Evolutionary conservation across 257 asterid genomes (phyloP).

Genomic region (Scutellaria galericulata): DNA sequence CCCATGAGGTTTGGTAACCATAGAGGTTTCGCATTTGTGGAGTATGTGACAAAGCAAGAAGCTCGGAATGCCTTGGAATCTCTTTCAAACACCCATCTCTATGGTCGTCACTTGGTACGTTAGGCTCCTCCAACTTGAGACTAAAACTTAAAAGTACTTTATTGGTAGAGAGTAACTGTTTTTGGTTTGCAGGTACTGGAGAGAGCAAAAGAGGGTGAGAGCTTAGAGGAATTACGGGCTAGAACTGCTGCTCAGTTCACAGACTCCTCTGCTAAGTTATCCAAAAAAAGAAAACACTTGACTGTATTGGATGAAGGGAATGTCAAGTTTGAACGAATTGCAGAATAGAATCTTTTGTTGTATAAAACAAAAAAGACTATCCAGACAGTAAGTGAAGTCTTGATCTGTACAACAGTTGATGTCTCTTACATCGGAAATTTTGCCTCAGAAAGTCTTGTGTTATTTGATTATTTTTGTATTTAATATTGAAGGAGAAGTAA

Average conservation of each 20-base stretch:
- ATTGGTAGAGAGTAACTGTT: constrained; percentile 13
- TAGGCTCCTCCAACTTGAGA: neutral
- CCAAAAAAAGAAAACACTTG: constrained; percentile 69
- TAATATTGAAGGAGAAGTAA: neutral
- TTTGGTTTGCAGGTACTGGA: constrained; percentile 72
- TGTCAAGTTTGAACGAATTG: constrained; percentile 57
- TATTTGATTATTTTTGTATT: neutral
- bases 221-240: constrained; percentile 83
- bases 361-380: no score
- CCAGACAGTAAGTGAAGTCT: no score
- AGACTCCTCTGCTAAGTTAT: constrained; percentile 55
- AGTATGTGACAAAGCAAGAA: constrained; percentile 88
- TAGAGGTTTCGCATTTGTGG: constrained; percentile 94
- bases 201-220: constrained; percentile 95
- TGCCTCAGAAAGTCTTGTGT: neutral
- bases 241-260: constrained; percentile 83
- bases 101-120: constrained; percentile 97
- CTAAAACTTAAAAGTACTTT: neutral
- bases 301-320: constrained; percentile 66
- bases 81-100: constrained; percentile 85
- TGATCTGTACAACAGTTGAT: neutral
- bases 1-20: constrained; percentile 83
- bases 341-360: constrained; percentile 33
- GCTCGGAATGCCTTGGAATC: constrained; percentile 83
- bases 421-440: neutral